Evolutionary conservation across 176 grass and related monocot genomes (phyloP).

Genomic region (Carex littledalei): DNA sequence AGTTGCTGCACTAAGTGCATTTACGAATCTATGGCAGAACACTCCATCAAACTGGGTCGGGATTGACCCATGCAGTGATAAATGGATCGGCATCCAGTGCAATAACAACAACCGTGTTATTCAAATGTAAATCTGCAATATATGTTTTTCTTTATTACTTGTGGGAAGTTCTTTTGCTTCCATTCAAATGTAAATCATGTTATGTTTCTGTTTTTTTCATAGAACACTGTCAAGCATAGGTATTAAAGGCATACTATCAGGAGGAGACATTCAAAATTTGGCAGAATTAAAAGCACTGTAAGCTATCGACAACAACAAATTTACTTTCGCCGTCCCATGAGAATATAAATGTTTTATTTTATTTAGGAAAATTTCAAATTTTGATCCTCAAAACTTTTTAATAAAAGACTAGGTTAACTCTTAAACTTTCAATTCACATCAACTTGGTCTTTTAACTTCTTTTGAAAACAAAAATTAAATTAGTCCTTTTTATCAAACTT

Average conservation of each 20-base stretch:
- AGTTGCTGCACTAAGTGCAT: slow-evolving; percentile 39
- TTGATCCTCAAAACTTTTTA: no score
- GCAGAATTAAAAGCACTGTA: slow-evolving; percentile 46
- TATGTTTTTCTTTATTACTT: not conserved
- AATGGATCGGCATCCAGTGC: slow-evolving; percentile 66
- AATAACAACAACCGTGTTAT: slow-evolving; percentile 17
- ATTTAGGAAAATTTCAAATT: no score
- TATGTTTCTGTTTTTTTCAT: slow-evolving; percentile 18
- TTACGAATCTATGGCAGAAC: slow-evolving; percentile 36
- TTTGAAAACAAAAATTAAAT: no score
- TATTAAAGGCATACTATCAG: slow-evolving; percentile 55
- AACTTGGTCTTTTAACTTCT: no score
- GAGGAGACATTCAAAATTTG: slow-evolving; percentile 61
- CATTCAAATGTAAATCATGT: not conserved
- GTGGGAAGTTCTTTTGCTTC: not conserved
- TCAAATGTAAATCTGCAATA: slow-evolving; percentile 39
- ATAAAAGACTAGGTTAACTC: no score
- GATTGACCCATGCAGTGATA: slow-evolving; percentile 51
- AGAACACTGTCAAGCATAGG: slow-evolving; percentile 58
- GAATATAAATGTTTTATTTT: no score
- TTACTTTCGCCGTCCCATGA: not conserved
- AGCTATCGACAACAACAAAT: not conserved
- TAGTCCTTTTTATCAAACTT: no score
- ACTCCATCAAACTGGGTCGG: slow-evolving; percentile 65
- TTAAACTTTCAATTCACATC: no score